These are phyloP conservation scores for Eucalyptus urophylla DNA, from an alignment of 345 rosid species.

Conservation along the genomic window DNA sequence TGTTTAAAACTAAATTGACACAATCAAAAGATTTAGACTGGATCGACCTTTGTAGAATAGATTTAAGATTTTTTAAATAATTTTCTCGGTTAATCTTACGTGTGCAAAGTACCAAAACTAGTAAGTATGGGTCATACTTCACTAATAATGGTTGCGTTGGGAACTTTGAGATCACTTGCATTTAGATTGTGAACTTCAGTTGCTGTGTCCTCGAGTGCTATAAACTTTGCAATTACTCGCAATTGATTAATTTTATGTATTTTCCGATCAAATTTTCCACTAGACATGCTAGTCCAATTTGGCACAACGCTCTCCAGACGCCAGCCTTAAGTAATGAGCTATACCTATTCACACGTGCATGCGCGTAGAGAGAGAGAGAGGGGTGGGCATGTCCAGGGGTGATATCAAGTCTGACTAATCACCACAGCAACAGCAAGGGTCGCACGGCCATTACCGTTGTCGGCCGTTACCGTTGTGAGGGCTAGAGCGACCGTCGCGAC, in stretches of 20 bases:
- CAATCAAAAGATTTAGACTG: too few relatives aligned
- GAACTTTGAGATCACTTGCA: background rate
- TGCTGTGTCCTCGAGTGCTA: background rate
- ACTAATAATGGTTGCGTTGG: background rate
- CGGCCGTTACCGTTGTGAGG: background rate
- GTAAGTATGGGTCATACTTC: too few relatives aligned
- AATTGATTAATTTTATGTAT: background rate
- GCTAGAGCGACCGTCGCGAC: rapidly evolving
- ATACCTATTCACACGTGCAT: background rate
- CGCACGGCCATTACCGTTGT: rapidly evolving
- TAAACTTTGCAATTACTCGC: background rate
- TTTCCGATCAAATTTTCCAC: background rate
- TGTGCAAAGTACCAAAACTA: too few relatives aligned
- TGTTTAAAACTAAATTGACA: too few relatives aligned
- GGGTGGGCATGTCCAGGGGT: background rate
- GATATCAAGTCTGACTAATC: too few relatives aligned
- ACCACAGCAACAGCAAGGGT: background rate
- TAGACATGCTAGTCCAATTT: background rate
- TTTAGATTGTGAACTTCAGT: background rate
- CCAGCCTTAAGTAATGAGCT: background rate
- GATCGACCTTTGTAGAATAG: too few relatives aligned
- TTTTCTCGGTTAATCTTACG: too few relatives aligned
- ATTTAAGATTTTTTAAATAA: too few relatives aligned
- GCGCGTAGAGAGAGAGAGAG: background rate
- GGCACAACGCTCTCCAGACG: background rate